Conservation (phyloP, 179 eudicot genomes). For the Silene vulgaris region DNA sequence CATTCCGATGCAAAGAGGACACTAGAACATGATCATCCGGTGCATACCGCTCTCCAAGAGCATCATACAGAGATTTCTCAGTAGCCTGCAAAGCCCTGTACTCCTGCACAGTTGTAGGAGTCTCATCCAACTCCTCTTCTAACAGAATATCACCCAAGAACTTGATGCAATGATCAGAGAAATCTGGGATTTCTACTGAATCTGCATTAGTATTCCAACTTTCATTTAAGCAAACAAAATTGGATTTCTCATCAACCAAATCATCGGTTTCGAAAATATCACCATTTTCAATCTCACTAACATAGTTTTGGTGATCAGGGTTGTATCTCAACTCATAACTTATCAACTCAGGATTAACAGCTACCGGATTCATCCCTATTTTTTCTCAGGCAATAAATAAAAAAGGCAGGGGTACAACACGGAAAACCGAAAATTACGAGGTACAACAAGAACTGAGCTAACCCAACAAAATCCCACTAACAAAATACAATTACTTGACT, state of each 20-base stretch:
- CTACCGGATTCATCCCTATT: conserved; percentile 20
- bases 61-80: conserved; percentile 71
- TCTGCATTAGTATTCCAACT: conserved; percentile 13
- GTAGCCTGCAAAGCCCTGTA: conserved; percentile 59
- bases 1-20: conserved; percentile 9
- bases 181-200: conserved; percentile 28
- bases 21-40: conserved; percentile 16
- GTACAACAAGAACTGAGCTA: background rate
- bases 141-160: conserved; percentile 45
- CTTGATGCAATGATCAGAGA: conserved; percentile 40
- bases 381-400: background rate
- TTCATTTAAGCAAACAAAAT: background rate
- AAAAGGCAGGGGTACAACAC: no score
- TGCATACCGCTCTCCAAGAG: conserved; percentile 34
- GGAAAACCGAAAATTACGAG: no score
- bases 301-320: conserved; percentile 18
- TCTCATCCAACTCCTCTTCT: conserved; percentile 51
- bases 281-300: conserved; percentile 1
- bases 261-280: conserved; percentile 11
- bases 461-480: conserved; percentile 4
- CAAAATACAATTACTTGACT: background rate
- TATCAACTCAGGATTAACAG: conserved; percentile 22
- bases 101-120: conserved; percentile 43
- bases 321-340: conserved; percentile 17
- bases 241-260: conserved; percentile 15